Base-by-base conservation (phyloP, 228 moss, liverwort and hornwort genomes). In the Sphagnum fallax region DNA sequence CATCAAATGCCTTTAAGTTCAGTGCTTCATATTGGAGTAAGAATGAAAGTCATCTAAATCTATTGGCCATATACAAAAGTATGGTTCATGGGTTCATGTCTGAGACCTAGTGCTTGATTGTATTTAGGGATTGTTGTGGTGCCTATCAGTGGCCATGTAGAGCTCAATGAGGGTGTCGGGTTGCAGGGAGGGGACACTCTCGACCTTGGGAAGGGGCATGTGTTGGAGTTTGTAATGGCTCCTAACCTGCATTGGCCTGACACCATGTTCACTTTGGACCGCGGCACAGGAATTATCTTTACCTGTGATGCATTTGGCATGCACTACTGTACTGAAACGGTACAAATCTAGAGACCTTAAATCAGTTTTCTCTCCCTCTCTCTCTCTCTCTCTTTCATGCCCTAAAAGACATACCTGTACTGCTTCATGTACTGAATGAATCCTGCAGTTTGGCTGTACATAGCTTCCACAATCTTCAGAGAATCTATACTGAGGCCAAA, bases 231-330 rank as follows among this genome's bases (percentile, higher is more conserved):
- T 74, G 83, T 97, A 57, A 97, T 97, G 70, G 96, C 96, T 60
- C 96, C 96, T 62, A 97, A 97, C 63, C 72, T 97, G 84, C 96
- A 97, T 64, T 97, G 96, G 96, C 96, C 96, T 4, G 96, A 97
- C 72, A 97, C 96, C 15, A 97, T 97, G 84, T 91, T 97, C 63
- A 91, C 96, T 16, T 67, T 88, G 52, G 93, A 97, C 69, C 83
- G 74, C 10, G 91, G 91, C 62, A 78, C 96, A 10, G 89, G 91
- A 66, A 78, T 97, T 50, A 68, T 97, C 10, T 97, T 78, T 61
- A 97, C 96, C 10, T 97, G 96, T 64, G 96, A 97, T 71, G 96
- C 91, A 4, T 93, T 97, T 69, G 96, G 96, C 71, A 78, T 93
- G 88, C 96, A 97, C 73, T 97, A 87, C 59, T 97, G 96, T 71